Evolutionary conservation across 768 basidiomycete genomes (phyloP).

Genomic region (Gymnopilus dilepis): DNA sequence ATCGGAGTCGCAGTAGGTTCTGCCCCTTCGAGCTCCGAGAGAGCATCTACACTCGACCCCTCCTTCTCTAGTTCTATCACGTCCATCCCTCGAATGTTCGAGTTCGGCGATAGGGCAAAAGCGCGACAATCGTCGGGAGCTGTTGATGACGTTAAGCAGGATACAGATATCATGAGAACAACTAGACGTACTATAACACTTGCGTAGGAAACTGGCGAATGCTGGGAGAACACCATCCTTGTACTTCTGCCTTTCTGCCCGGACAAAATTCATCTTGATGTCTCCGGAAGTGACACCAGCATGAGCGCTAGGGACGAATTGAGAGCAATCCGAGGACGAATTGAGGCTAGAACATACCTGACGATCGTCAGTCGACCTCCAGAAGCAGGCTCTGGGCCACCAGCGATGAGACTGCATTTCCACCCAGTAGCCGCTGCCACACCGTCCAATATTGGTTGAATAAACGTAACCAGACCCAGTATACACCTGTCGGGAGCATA

Average conservation of each 20-base stretch:
- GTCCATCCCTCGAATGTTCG: too few relatives aligned
- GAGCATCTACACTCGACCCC: too few relatives aligned
- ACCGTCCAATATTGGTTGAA: conserved; percentile 16
- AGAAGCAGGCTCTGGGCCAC: conserved; percentile 21
- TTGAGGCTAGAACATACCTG: conserved; percentile 1
- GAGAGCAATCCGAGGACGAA: neutral
- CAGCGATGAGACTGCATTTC: conserved; percentile 11
- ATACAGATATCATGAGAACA: neutral
- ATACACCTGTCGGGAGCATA: conserved; percentile 4
- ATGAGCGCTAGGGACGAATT: conserved; percentile 8
- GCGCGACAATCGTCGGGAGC: too few relatives aligned
- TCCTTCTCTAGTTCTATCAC: too few relatives aligned
- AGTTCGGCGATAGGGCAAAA: too few relatives aligned
- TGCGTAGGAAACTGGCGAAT: conserved; percentile 8
- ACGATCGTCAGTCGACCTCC: conserved; percentile 14
- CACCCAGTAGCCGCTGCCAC: conserved; percentile 14
- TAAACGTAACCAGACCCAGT: conserved; percentile 8
- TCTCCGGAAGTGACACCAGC: conserved; percentile 5
- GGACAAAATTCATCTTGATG: conserved; percentile 18
- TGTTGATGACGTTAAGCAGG: too few relatives aligned
- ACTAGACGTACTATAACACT: conserved; percentile 17
- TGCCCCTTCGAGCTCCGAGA: too few relatives aligned
- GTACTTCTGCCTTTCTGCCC: conserved; percentile 8
- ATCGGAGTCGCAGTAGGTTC: too few relatives aligned
- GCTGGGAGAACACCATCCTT: conserved; percentile 3